A percentile compares a stretch with the other conserved stretches of the same genome.
Evolutionary conservation across 2,329 filamentous ascomycete genomes (phyloP).

Genomic region (Hypoxylon sp.): DNA sequence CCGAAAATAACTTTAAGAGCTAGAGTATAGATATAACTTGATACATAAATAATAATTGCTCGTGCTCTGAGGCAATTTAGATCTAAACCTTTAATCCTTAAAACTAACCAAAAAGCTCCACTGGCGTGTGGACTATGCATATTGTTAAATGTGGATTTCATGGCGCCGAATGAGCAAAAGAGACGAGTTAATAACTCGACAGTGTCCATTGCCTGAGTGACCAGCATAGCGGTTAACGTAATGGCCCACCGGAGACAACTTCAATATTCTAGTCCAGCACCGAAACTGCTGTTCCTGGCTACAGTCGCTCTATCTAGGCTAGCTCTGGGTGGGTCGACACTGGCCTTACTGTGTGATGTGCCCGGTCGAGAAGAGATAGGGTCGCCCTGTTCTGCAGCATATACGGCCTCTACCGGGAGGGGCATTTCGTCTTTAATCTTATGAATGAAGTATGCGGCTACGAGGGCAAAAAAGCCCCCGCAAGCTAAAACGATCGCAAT

Average conservation of each 20-base stretch:
- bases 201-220: not conserved
- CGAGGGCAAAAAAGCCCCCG: conserved; percentile 81
- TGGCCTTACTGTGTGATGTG: conserved; percentile 54
- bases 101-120: conserved; percentile 3
- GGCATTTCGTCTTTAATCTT: conserved; percentile 72
- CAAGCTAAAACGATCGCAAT: conserved; percentile 88
- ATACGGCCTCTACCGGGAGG: conserved; percentile 55
- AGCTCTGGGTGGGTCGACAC: conserved; percentile 58
- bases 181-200: conserved; percentile 7
- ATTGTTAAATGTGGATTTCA: not conserved
- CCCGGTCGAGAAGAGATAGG: conserved; percentile 46
- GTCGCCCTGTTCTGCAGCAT: conserved; percentile 60
- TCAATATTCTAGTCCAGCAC: conserved; percentile 62
- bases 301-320: conserved; percentile 61
- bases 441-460: conserved; percentile 79
- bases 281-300: conserved; percentile 63
- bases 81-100: conserved; percentile 7
- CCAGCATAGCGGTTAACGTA: no score
- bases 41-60: conserved; percentile 11
- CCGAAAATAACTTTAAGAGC: conserved; percentile 10
- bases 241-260: conserved; percentile 16
- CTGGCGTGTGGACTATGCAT: not conserved
- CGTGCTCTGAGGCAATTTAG: conserved; percentile 15
- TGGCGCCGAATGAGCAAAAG: not conserved
- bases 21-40: conserved; percentile 21